Percentiles rank a stretch among this genome's conserved stretches.
Evolutionary conservation across 768 basidiomycete species (phyloP).

Genomic region (Naganishia kalamii): DNA sequence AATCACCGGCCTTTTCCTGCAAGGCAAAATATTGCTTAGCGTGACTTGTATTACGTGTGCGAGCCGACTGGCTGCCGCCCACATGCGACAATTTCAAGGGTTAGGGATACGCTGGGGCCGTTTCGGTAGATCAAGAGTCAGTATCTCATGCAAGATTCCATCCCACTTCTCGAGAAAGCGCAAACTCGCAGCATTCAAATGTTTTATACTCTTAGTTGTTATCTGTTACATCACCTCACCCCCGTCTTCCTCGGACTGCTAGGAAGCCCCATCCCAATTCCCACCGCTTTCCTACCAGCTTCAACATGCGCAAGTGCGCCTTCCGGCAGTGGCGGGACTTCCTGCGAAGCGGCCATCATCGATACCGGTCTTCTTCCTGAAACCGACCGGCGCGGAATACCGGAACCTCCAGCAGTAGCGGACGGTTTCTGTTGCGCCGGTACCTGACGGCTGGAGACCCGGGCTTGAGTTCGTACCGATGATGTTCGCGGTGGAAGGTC

Average conservation of each 20-base stretch:
- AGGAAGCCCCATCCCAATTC: neutral
- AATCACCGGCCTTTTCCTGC: no score
- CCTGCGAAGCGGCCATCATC: neutral
- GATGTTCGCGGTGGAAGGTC: neutral
- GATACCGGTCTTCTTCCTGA: constrained; percentile 1
- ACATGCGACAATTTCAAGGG: no score
- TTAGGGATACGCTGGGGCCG: no score
- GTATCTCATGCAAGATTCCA: no score
- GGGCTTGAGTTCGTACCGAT: neutral
- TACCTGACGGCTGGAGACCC: neutral
- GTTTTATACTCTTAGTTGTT: no score
- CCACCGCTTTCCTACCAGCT: constrained; percentile 2
- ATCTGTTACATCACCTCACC: no score
- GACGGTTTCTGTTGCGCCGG: neutral
- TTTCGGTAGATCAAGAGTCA: no score
- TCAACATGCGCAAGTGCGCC: constrained; percentile 4
- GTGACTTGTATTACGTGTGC: no score
- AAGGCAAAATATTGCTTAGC: no score
- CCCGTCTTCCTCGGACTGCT: neutral
- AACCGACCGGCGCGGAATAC: neutral
- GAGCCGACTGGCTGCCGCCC: no score
- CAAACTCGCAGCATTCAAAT: no score
- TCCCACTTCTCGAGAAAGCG: no score
- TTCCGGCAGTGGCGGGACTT: neutral
- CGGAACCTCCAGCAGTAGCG: neutral